These are phyloP conservation scores for Cucurbita pepo DNA, from an alignment of 306 rosid genomes.

Conservation along the genomic window DNA sequence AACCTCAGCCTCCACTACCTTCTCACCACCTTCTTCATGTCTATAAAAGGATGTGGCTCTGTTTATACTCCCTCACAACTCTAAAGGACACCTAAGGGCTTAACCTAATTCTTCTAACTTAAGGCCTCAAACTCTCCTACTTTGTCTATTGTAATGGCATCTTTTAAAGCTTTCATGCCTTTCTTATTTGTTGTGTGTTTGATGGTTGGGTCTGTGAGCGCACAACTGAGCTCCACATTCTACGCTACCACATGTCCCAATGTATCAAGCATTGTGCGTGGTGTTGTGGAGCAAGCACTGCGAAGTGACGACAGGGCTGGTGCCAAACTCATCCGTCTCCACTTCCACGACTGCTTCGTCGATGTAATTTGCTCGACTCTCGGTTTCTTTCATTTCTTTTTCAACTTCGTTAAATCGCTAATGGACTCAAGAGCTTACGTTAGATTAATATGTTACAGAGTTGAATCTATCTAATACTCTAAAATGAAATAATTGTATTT, in stretches of 20 bases:
- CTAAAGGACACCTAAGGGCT: neutral
- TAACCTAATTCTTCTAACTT: neutral
- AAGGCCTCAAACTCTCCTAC: no score
- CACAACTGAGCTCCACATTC: constrained; percentile 16
- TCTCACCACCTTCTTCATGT: neutral
- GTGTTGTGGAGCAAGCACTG: constrained; percentile 13
- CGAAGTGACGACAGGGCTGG: constrained; percentile 9
- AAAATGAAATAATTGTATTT: neutral
- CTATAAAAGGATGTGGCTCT: neutral
- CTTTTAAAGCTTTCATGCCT: neutral
- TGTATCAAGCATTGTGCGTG: constrained; percentile 8
- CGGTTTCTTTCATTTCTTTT: no score
- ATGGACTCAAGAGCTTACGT: no score
- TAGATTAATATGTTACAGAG: no score
- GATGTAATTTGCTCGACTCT: neutral
- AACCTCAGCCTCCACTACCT: neutral
- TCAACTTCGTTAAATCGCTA: no score
- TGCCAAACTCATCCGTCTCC: constrained; percentile 21
- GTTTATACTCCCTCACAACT: neutral
- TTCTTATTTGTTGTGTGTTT: neutral
- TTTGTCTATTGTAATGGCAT: neutral
- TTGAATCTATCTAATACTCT: no score
- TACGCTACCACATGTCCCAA: constrained; percentile 13
- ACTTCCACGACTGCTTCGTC: constrained; percentile 25
- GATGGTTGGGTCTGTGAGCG: neutral